phyloP scores from a whole-genome alignment of 495 filamentous ascomycete genomes.

The Penicillium simplicissimum region DNA sequence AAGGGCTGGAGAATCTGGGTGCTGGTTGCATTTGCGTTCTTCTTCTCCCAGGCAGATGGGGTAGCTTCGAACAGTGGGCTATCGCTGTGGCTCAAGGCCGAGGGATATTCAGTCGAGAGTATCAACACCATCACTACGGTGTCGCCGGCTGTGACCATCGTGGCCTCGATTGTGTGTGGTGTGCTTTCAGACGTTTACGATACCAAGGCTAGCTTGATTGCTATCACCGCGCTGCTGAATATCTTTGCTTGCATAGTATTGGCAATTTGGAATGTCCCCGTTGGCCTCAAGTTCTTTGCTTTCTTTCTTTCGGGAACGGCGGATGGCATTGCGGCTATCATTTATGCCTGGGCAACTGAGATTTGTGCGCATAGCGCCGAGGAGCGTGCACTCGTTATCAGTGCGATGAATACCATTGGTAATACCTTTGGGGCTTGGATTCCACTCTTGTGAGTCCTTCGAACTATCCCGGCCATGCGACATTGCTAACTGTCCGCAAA shows the following conservation, averaged over 20 bases:
- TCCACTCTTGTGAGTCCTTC: conserved; percentile 26
- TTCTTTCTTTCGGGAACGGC: conserved; percentile 38
- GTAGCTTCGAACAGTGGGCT: conserved; percentile 32
- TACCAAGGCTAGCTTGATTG: conserved; percentile 41
- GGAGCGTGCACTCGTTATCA: conserved; percentile 56
- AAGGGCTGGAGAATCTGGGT: conserved; percentile 29
- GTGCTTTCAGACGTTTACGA: conserved; percentile 48
- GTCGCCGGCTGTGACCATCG: conserved; percentile 40
- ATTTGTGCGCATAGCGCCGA: conserved; percentile 56
- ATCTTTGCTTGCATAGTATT: conserved; percentile 40
- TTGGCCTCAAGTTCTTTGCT: conserved; percentile 49
- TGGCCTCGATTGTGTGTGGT: conserved; percentile 41
- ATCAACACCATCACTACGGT: conserved; percentile 47
- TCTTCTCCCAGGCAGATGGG: conserved; percentile 35
- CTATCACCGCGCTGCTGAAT: conserved; percentile 38
- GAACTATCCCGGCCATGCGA: neutral
- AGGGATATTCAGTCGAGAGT: conserved; percentile 41
- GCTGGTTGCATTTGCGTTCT: conserved; percentile 37
- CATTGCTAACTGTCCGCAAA: neutral
- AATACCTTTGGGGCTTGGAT: conserved; percentile 46
- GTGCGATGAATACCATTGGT: conserved; percentile 52
- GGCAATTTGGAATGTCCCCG: conserved; percentile 50
- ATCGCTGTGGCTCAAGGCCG: conserved; percentile 42
- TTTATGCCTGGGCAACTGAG: conserved; percentile 54
- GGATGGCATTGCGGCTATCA: conserved; percentile 28